A percentile compares a stretch with the other conserved stretches of the same genome.
Conservation (phyloP, 2,329 filamentous ascomycete species). For the Colletotrichum theobromicola region DNA sequence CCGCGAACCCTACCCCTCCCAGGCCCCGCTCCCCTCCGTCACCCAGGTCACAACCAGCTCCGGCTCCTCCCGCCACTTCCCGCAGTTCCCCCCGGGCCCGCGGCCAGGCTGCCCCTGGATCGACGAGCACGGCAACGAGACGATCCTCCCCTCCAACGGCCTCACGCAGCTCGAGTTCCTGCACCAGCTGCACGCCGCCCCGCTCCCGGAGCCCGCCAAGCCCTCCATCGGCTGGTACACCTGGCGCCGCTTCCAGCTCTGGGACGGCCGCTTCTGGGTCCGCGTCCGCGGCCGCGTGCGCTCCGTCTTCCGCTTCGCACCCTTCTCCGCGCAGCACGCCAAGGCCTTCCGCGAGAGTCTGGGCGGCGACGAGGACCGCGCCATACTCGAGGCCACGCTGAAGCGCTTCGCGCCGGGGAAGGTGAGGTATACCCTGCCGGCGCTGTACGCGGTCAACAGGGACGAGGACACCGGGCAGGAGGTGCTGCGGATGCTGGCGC, state of each 20-base stretch:
- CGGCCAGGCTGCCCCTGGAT: background rate
- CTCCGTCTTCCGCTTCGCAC: slow-evolving; percentile 47
- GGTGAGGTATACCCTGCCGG: slow-evolving; percentile 60
- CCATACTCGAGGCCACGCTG: slow-evolving; percentile 46
- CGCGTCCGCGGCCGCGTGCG: slow-evolving; percentile 49
- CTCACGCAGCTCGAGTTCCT: background rate
- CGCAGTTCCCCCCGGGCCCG: background rate
- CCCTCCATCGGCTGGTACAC: slow-evolving; percentile 22
- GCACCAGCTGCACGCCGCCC: slow-evolving; percentile 7
- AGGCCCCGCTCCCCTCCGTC: slow-evolving; percentile 34
- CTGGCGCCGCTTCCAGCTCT: slow-evolving; percentile 46
- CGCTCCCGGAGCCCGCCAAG: background rate
- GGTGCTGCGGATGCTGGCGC: slow-evolving; percentile 50
- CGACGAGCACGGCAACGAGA: background rate
- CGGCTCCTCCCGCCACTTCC: background rate
- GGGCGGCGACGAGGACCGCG: slow-evolving; percentile 27
- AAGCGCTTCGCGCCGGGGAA: slow-evolving; percentile 59
- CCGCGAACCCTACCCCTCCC: slow-evolving; percentile 50
- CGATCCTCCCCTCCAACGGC: background rate
- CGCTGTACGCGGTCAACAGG: slow-evolving; percentile 51
- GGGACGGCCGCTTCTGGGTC: slow-evolving; percentile 69
- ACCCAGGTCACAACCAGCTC: background rate
- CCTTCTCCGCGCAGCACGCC: slow-evolving; percentile 48
- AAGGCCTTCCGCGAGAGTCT: slow-evolving; percentile 55
- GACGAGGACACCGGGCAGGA: slow-evolving; percentile 8